Base-by-base conservation (phyloP, 768 basidiomycete species). In the Lactifluus subvellereus region DNA sequence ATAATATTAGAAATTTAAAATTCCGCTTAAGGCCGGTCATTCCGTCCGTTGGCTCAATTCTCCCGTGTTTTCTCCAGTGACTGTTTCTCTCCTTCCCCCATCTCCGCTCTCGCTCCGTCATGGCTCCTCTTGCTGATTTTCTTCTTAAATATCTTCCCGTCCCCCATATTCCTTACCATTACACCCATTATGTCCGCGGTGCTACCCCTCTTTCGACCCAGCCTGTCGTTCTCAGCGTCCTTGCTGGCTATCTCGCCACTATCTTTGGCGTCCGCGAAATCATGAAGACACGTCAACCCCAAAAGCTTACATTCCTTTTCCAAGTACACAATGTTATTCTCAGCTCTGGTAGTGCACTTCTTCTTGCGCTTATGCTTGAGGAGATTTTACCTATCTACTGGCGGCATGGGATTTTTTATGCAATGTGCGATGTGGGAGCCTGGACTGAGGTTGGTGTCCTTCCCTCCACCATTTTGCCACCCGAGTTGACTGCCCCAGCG, bases 301-400 rank as follows among this genome's bases (percentile, higher is more conserved):
- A 82, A 69, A 88, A 86, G 76, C 86, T 97, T 70, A 91, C 87
- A 65, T 74, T 80, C 61, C 81, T 93, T 60, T 98, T 98, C 78
- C 91, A 93, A 76, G 71, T 82, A 45, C 97, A 99, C 78, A 99
- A 99, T 74, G 77, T 93, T 65, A 76, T 97, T 74, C 83, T 99
- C 66, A 91, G 91, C 66, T 72, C 79, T 52, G 95, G 94, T 38
- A 95, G 92, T 64, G 78, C 81, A n/a, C 75, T 98, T 47, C 79
- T 99, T 33, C 84, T 99, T 45, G 79, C 78, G n/a, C 79, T 97
- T 37, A 95, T 97, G 84, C 73, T 91, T 37, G 95, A 98, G 75
- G 95, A 98, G 76, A 88, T 97, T 52, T 57, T 88, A 9, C 96
- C 94, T 22, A 84, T 91, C 69, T 77, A 84, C 70, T 84, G 82